Evolutionary conservation across 495 filamentous ascomycete genomes (phyloP).

Genomic region (Achaetomiella virescens): DNA sequence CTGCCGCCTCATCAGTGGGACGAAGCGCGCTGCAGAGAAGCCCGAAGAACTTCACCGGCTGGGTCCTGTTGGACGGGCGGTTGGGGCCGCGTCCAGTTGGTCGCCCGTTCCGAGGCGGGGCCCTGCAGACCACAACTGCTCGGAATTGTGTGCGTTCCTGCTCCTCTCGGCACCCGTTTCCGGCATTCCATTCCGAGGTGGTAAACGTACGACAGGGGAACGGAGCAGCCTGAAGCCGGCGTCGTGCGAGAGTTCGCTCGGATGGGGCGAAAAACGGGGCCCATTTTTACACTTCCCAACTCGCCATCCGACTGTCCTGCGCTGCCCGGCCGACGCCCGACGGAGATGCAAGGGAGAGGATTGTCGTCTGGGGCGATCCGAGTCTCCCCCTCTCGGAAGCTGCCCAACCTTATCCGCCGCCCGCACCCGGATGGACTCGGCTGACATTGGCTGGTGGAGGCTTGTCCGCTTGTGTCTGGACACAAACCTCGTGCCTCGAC

Average conservation of each 20-base stretch:
- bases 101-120: not conserved
- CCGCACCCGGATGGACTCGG: constrained; percentile 6
- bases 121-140: not conserved
- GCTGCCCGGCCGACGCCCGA: not conserved
- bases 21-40: constrained; percentile 9
- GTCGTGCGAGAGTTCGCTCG: not conserved
- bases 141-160: not conserved
- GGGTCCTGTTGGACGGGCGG: not conserved
- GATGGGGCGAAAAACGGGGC: not conserved
- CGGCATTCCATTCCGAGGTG: not conserved
- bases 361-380: not conserved
- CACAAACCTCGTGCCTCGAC: not conserved
- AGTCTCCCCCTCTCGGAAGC: not conserved
- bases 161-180: not conserved
- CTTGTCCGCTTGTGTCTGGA: not conserved
- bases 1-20: not conserved
- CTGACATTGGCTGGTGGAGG: not conserved
- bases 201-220: not conserved
- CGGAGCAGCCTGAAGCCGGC: not conserved
- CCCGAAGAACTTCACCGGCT: constrained; percentile 10
- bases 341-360: not conserved
- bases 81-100: not conserved
- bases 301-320: not conserved
- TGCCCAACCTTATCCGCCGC: not conserved
- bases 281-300: not conserved